phyloP scores from a whole-genome alignment of 805 yeast species.

The Candida multigemmis region DNA sequence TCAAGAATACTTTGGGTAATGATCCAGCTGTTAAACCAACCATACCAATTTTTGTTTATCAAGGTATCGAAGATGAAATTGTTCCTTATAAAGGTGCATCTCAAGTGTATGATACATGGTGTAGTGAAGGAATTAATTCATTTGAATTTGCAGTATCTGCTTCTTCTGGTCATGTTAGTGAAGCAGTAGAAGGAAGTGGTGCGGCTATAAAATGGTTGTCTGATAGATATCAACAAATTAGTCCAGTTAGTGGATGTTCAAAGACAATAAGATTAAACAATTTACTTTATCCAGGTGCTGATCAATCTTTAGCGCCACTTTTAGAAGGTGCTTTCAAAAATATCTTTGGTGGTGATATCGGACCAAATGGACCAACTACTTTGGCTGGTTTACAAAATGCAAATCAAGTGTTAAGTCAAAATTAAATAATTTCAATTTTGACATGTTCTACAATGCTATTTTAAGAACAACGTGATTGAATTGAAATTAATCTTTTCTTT shows the following conservation, averaged over 20 bases:
- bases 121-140: conserved; percentile 14
- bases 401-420: no score
- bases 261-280: conserved; percentile 40
- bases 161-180: conserved; percentile 9
- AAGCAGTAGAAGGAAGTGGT: conserved; percentile 8
- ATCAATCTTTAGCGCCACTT: not conserved
- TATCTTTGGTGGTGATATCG: conserved; percentile 2
- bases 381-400: no score
- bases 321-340: conserved; percentile 1
- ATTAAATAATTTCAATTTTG: no score
- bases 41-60: conserved; percentile 12
- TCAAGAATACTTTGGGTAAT: conserved; percentile 1
- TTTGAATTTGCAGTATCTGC: conserved; percentile 13
- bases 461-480: no score
- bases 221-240: conserved; percentile 7
- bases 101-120: conserved; percentile 12
- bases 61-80: conserved; percentile 10
- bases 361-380: conserved; percentile 6
- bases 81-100: conserved; percentile 8
- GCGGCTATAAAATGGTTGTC: conserved; percentile 12
- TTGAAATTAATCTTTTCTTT: no score
- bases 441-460: no score
- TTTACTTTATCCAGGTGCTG: conserved; percentile 33
- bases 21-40: conserved; percentile 6
- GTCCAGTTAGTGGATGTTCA: conserved; percentile 13